Conservation (phyloP, 768 basidiomycete species). For the Hypholoma fasciculare region DNA sequence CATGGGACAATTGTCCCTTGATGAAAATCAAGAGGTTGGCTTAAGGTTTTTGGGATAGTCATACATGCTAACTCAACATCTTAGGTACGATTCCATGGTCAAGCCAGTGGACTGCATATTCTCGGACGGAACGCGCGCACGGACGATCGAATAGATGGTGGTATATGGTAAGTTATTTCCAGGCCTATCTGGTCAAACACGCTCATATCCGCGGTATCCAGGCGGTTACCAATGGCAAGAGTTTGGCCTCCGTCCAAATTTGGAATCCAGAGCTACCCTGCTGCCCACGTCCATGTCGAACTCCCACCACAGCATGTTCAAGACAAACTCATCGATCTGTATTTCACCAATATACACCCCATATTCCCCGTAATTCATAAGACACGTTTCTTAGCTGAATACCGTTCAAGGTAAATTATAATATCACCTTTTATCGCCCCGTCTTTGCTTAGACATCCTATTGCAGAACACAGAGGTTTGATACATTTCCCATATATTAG, state of each 20-base stretch:
- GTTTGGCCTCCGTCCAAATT: conserved; percentile 67
- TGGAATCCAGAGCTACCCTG: conserved; percentile 32
- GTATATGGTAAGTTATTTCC: conserved; percentile 53
- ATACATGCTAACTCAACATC: conserved; percentile 1
- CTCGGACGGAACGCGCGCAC: conserved; percentile 66
- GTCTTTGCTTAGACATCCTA: conserved; percentile 1
- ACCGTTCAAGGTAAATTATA: conserved; percentile 43
- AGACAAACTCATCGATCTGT: conserved; percentile 68
- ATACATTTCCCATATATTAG: background rate
- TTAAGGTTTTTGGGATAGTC: background rate
- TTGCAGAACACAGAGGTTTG: conserved; percentile 19
- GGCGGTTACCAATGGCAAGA: conserved; percentile 73
- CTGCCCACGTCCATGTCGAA: conserved; percentile 45
- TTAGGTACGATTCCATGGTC: conserved; percentile 84
- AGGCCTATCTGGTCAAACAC: conserved; percentile 9
- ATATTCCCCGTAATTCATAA: conserved; percentile 82
- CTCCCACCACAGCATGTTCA: conserved; percentile 67
- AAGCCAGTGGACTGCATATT: conserved; percentile 73
- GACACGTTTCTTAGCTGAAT: conserved; percentile 66
- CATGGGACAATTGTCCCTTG: conserved; percentile 70
- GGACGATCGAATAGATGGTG: conserved; percentile 68
- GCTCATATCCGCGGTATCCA: conserved; percentile 25
- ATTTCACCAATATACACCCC: conserved; percentile 84
- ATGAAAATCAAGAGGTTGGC: conserved; percentile 71
- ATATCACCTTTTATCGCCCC: background rate